Percentiles rank a stretch among this genome's conserved stretches.
Evolutionary conservation across 2,329 filamentous ascomycete species (phyloP).

Genomic region (Aspergillus pseudoglaucus): DNA sequence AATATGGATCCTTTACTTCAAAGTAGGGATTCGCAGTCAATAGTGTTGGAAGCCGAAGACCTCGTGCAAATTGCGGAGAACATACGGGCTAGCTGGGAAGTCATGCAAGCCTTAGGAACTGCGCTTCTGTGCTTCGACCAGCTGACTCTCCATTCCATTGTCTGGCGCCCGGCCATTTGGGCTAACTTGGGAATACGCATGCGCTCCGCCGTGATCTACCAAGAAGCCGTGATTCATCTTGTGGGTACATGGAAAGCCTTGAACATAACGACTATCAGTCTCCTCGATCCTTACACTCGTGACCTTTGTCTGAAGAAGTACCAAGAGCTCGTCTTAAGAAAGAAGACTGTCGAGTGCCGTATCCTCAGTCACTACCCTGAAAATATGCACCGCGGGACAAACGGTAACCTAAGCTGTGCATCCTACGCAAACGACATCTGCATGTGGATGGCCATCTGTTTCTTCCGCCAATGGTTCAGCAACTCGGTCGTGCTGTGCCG

Average conservation of each 20-base stretch:
- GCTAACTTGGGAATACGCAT: conserved; percentile 41
- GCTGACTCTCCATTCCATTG: conserved; percentile 40
- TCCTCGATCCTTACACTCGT: conserved; percentile 13
- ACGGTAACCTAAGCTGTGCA: background rate
- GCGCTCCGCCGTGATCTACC: conserved; percentile 35
- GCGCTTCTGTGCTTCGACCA: conserved; percentile 42
- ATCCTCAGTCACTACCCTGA: conserved; percentile 23
- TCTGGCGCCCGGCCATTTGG: conserved; percentile 40
- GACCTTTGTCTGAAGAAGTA: conserved; percentile 19
- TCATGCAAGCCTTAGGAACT: conserved; percentile 43
- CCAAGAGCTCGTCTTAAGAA: conserved; percentile 15
- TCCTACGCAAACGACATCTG: background rate
- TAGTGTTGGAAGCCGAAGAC: conserved; percentile 6
- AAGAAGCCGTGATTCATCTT: conserved; percentile 25
- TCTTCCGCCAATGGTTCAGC: conserved; percentile 37
- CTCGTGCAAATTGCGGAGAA: conserved; percentile 43
- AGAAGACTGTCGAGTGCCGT: conserved; percentile 21
- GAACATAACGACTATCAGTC: conserved; percentile 9
- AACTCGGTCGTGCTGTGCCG: conserved; percentile 34
- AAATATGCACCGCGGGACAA: conserved; percentile 6
- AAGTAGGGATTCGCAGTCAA: background rate
- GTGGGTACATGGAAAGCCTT: conserved; percentile 25
- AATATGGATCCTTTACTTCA: background rate
- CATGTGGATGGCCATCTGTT: background rate
- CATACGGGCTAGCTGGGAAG: conserved; percentile 36